Percentiles rank a stretch among this genome's conserved stretches.
These are phyloP conservation scores for Macrophomina phaseolina DNA, from an alignment of 2,329 filamentous ascomycete species.

Conservation along the genomic window DNA sequence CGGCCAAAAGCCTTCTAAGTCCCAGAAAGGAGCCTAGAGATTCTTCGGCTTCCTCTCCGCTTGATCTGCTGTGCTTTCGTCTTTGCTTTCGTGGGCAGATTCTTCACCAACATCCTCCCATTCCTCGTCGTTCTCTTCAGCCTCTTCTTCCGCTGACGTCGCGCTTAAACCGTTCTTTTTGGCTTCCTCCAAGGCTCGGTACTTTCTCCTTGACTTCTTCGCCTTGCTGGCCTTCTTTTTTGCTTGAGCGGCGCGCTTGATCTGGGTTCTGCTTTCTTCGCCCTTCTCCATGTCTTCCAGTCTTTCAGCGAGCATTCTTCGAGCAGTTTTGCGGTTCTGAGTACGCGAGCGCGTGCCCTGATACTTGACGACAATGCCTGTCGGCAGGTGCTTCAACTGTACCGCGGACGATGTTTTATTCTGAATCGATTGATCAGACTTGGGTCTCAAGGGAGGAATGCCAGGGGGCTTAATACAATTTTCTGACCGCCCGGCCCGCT, in stretches of 20 bases:
- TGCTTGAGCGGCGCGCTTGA: conserved; percentile 67
- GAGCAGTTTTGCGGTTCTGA: conserved; percentile 86
- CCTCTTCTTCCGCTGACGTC: conserved; percentile 33
- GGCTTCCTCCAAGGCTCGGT: conserved; percentile 64
- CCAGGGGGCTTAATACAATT: conserved; percentile 58
- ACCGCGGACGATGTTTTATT: conserved; percentile 98
- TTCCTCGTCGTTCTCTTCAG: conserved; percentile 27
- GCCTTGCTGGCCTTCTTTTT: conserved; percentile 75
- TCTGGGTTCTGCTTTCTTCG: conserved; percentile 66
- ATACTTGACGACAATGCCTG: conserved; percentile 90
- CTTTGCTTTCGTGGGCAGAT: not conserved
- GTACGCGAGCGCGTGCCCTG: conserved; percentile 86
- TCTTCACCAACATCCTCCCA: conserved; percentile 14
- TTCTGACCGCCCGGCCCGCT: conserved; percentile 94
- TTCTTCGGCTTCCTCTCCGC: not conserved
- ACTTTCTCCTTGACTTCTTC: conserved; percentile 86
- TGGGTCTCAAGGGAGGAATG: not conserved
- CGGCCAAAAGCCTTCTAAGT: too few relatives aligned
- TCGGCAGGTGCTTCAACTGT: conserved; percentile 87
- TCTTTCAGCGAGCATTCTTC: conserved; percentile 75
- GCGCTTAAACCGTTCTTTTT: conserved; percentile 36
- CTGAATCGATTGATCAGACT: conserved; percentile 41
- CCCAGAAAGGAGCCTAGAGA: not conserved
- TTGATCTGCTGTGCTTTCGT: not conserved
- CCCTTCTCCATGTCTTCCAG: conserved; percentile 79